Evolutionary conservation across 2,329 filamentous ascomycete species (phyloP).

Genomic region (Botrytis aclada): DNA sequence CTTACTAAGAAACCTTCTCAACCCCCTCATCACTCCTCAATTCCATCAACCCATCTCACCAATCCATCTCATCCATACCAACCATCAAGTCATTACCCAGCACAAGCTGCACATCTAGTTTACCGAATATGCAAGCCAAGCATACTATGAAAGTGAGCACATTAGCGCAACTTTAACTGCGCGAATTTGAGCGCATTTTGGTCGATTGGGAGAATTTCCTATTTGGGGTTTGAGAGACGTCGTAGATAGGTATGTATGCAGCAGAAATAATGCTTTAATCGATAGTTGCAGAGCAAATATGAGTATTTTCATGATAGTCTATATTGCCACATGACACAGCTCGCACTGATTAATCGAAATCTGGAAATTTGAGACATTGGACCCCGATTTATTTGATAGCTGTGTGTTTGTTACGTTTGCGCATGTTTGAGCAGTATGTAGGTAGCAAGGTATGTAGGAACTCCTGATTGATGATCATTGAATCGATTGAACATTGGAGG

Average conservation of each 20-base stretch:
- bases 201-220: neutral
- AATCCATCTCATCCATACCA: neutral
- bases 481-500: neutral
- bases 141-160: neutral
- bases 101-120: neutral
- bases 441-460: neutral
- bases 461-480: neutral
- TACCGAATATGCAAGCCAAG: neutral
- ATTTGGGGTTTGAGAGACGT: neutral
- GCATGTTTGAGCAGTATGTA: constrained; percentile 10
- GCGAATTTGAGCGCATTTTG: neutral
- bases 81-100: neutral
- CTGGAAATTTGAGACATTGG: neutral
- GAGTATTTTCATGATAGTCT: neutral
- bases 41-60: neutral
- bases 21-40: neutral
- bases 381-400: neutral
- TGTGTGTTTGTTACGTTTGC: neutral
- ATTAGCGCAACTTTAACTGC: neutral
- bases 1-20: neutral
- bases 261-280: neutral
- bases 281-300: neutral
- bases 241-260: neutral
- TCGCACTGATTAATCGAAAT: neutral
- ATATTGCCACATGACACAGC: neutral